Base-by-base conservation (phyloP, 2,329 filamentous ascomycete genomes). In the Leptographium flavum region DNA sequence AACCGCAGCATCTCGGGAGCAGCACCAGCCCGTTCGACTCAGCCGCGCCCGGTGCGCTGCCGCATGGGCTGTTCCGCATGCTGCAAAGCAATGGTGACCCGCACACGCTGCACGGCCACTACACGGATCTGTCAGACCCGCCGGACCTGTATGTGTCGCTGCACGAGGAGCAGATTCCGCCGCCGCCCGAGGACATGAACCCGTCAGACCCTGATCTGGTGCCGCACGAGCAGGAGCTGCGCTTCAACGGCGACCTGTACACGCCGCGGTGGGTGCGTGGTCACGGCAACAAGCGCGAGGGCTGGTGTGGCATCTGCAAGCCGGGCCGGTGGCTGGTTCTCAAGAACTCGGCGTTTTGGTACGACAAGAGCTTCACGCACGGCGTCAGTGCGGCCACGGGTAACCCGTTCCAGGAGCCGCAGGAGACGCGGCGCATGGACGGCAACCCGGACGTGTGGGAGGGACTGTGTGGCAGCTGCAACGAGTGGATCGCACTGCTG, bases 271-370 rank as follows among this genome's bases (percentile, higher is more conserved):
- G 84, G 83, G 82, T 92, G 19, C 80, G 86, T 31, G 86, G 86
- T 21, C 83, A 90, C 50, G 85, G 86, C 23, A 87, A 87, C 63
- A 87, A 88, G 67, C 80, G 86, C 36, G 85, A 90, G 60, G 86
- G 86, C 4, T 94, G 86, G 85, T 93, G 86, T 56, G 84, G 85
- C 21, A 83, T 90, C 54, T 93, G 86, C 68, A 88, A 87, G 60
- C 82, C 84, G 3, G 84, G 84, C 3, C 72, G 84, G 42, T 93
- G 87, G 87, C 73, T 90, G 45, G 84, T 88, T 15, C 68, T 94
- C 48, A 93, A 92, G 67, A 92, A 93, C 64, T 88, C 83, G 45
- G 86, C 86, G 7, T 94, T 86, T 60, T 93, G 87, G 86, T 93
- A 93, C 61, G 86, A 93, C 66, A 90, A 92, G 68, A 85, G 81